Conservation (phyloP, 371 early-diverging fungal genomes). For the Rhizopus arrhizus region DNA sequence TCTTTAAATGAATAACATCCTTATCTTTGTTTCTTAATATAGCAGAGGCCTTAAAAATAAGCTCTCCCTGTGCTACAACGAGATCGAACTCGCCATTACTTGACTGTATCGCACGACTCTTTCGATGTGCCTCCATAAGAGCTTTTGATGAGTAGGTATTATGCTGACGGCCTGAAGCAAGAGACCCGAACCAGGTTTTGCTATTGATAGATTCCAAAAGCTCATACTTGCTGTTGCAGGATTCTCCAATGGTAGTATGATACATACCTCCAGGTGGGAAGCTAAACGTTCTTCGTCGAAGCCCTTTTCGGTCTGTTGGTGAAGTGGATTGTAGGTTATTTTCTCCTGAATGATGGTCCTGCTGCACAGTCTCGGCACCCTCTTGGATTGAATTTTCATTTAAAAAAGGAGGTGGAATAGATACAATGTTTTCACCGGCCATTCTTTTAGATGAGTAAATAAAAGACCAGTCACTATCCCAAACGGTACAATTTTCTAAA, state of each 20-base stretch:
- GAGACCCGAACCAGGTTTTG: conserved; percentile 43
- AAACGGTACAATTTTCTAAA: conserved; percentile 42
- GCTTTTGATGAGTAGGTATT: conserved; percentile 33
- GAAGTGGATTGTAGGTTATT: no score
- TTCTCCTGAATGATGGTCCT: conserved; percentile 11
- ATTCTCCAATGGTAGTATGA: background rate
- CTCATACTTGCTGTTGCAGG: conserved; percentile 8
- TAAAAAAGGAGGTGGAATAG: background rate
- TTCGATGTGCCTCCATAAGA: conserved; percentile 29
- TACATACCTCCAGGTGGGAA: conserved; percentile 35
- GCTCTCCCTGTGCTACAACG: conserved; percentile 20
- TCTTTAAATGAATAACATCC: background rate
- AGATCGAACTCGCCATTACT: conserved; percentile 26
- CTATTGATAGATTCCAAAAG: conserved; percentile 23
- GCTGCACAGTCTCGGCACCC: background rate
- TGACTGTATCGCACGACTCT: conserved; percentile 20
- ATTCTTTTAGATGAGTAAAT: background rate
- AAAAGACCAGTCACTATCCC: conserved; percentile 21
- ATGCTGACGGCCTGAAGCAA: conserved; percentile 32
- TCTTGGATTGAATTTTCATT: background rate
- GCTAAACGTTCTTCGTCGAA: conserved; percentile 40
- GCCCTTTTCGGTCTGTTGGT: conserved; percentile 21
- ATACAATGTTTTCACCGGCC: background rate
- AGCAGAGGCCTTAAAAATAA: conserved; percentile 36
- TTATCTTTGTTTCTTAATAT: conserved; percentile 12